phyloP scores from a whole-genome alignment of 768 basidiomycete species.

The Amanita inopinata region DNA sequence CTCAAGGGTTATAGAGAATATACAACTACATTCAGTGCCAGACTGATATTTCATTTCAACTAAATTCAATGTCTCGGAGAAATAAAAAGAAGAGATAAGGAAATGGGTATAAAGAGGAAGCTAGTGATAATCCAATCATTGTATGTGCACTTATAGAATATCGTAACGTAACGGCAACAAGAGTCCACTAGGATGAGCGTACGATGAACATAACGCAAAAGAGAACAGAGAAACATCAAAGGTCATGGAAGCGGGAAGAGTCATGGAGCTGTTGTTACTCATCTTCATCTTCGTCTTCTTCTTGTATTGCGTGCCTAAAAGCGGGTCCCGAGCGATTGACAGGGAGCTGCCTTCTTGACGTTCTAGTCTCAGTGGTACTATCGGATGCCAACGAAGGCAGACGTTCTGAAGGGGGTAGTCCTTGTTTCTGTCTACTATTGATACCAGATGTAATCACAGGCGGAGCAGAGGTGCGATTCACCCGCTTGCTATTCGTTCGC shows the following conservation, averaged over 20 bases:
- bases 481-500: slow-evolving; percentile 32
- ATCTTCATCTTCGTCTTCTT: slow-evolving; percentile 82
- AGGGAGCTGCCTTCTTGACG: slow-evolving; percentile 62
- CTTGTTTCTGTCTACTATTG: slow-evolving; percentile 12
- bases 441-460: slow-evolving; percentile 7
- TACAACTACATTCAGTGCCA: too few species aligned
- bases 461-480: slow-evolving; percentile 18
- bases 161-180: too few species aligned
- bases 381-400: slow-evolving; percentile 53
- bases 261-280: slow-evolving; percentile 28
- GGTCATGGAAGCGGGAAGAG: slow-evolving; percentile 9
- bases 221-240: slow-evolving; percentile 6
- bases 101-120: too few species aligned
- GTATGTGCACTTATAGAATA: too few species aligned
- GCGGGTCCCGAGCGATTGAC: slow-evolving; percentile 59
- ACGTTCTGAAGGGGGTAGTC: slow-evolving; percentile 43
- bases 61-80: too few species aligned
- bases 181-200: too few species aligned
- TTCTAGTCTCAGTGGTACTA: slow-evolving; percentile 34
- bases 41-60: too few species aligned
- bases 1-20: too few species aligned
- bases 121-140: too few species aligned
- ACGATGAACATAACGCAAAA: too few species aligned
- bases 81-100: too few species aligned
- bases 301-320: slow-evolving; percentile 65